phyloP scores from a whole-genome alignment of 192 early-diverging fungal species.

The Physocladia obscura region DNA sequence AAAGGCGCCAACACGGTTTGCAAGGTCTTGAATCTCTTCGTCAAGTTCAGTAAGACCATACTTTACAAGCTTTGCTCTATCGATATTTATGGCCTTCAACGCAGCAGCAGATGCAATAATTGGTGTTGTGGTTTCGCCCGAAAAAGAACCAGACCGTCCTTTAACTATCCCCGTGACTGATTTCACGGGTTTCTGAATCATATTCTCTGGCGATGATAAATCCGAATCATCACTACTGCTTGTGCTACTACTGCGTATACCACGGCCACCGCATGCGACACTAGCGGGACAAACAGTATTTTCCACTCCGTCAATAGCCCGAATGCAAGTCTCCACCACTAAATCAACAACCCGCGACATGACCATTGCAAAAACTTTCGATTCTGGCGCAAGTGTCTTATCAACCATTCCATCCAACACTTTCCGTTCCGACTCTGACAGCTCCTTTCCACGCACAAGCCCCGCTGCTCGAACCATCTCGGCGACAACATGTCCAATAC shows the following conservation, averaged over 20 bases:
- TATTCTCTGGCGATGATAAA: neutral
- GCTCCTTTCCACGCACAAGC: slow-evolving; percentile 27
- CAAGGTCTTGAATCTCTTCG: slow-evolving; percentile 40
- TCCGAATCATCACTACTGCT: neutral
- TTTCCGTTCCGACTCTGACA: slow-evolving; percentile 17
- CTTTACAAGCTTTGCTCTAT: slow-evolving; percentile 32
- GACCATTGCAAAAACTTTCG: slow-evolving; percentile 44
- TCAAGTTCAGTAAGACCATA: slow-evolving; percentile 37
- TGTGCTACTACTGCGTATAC: too few species aligned
- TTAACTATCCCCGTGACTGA: neutral
- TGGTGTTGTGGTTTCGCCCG: neutral
- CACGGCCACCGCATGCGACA: neutral
- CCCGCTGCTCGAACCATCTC: slow-evolving; percentile 45
- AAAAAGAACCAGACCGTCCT: neutral
- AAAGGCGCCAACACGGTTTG: slow-evolving; percentile 33
- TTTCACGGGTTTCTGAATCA: neutral
- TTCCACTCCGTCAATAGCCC: neutral
- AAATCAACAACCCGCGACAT: slow-evolving; percentile 30
- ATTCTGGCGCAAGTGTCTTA: slow-evolving; percentile 42
- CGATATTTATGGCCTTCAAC: neutral
- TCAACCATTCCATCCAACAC: slow-evolving; percentile 40
- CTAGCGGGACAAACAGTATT: neutral
- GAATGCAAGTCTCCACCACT: neutral
- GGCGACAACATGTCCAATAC: slow-evolving; percentile 47
- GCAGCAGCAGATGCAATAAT: neutral